Evolutionary conservation across 345 rosid genomes (phyloP).

Genomic region (Citrus maxima): DNA sequence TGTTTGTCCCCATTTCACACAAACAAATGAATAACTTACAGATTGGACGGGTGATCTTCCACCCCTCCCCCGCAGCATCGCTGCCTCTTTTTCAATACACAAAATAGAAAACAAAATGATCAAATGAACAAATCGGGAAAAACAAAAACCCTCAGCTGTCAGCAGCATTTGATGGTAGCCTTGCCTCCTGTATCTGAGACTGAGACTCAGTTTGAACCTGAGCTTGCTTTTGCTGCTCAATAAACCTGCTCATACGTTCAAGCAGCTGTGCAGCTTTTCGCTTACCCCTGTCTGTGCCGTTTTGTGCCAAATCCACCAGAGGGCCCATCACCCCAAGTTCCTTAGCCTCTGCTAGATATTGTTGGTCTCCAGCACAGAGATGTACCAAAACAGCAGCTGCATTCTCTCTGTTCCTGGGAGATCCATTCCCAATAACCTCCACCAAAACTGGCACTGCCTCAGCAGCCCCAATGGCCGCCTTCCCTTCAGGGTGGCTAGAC

Average conservation of each 20-base stretch:
- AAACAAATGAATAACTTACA: conserved; percentile 39
- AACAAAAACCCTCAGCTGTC: conserved; percentile 36
- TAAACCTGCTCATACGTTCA: conserved; percentile 66
- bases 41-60: conserved; percentile 50
- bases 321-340: conserved; percentile 78
- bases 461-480: conserved; percentile 63
- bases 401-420: conserved; percentile 74
- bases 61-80: conserved; percentile 31
- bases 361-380: conserved; percentile 78
- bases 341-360: conserved; percentile 65
- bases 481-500: conserved; percentile 76
- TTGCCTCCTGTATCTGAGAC: conserved; percentile 38
- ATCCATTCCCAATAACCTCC: conserved; percentile 62
- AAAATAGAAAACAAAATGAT: conserved; percentile 14
- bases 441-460: conserved; percentile 71
- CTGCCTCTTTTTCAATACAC: conserved; percentile 14
- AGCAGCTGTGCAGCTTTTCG: conserved; percentile 90
- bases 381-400: conserved; percentile 87
- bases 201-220: conserved; percentile 38
- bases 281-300: conserved; percentile 92
- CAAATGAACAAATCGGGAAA: conserved; percentile 9
- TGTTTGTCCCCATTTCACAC: conserved; percentile 17
- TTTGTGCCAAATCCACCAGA: conserved; percentile 73
- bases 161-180: conserved; percentile 26
- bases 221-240: conserved; percentile 71